Evolutionary conservation across 1,284 basidiomycete genomes (phyloP).

Genomic region (Fomitopsis palustris): DNA sequence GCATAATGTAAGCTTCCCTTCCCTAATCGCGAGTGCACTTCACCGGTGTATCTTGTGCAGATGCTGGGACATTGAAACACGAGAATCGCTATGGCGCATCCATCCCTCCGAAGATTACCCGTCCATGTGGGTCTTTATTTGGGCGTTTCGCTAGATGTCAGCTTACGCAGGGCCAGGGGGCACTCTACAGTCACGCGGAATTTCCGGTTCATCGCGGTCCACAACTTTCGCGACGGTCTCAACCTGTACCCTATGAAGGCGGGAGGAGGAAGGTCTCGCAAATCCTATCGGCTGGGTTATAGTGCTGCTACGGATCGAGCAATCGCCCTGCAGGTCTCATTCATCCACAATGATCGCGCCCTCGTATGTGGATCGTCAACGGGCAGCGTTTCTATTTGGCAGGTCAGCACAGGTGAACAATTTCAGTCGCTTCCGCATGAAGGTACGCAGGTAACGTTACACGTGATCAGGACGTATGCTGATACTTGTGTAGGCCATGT

Average conservation of each 20-base stretch:
- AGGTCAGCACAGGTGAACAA: not conserved
- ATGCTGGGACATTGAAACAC: not conserved
- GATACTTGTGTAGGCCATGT: not conserved
- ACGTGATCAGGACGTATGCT: not conserved
- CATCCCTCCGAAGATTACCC: not conserved
- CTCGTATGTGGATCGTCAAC: not conserved
- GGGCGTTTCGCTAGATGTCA: not conserved
- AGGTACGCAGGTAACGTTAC: not conserved
- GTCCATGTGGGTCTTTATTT: not conserved
- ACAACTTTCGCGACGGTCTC: not conserved
- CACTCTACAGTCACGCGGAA: not conserved
- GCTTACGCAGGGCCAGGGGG: not conserved
- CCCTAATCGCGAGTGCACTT: not conserved
- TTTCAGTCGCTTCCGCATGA: not conserved
- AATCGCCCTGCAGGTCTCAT: not conserved
- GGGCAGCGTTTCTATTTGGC: conserved; percentile 1
- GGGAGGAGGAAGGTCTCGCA: not conserved
- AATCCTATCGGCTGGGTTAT: not conserved
- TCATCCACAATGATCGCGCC: not conserved
- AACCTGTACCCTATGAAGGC: not conserved
- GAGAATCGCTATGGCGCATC: not conserved
- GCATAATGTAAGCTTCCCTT: not conserved
- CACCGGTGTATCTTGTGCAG: not conserved
- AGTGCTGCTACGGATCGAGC: not conserved
- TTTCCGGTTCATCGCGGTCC: not conserved